Evolutionary conservation across 2,329 filamentous ascomycete genomes (phyloP).

Genomic region (Arthrobotrys sinensis): DNA sequence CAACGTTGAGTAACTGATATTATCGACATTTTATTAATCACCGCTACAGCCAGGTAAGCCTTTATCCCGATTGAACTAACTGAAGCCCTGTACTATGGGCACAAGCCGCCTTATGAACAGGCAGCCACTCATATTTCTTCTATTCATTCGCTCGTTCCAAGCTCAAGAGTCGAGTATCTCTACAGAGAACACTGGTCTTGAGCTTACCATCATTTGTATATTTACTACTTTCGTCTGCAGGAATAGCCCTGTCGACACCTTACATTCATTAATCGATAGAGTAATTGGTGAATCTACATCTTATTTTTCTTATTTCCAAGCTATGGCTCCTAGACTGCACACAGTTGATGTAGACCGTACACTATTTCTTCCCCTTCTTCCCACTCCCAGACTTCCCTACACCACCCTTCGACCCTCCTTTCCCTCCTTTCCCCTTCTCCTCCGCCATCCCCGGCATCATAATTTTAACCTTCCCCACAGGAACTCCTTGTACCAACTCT

Average conservation of each 20-base stretch:
- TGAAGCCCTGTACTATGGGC: background rate
- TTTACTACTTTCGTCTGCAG: background rate
- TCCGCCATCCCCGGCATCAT: conserved; percentile 51
- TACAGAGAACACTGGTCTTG: background rate
- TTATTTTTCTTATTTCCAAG: background rate
- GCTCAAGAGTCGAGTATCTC: background rate
- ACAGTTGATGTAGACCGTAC: too few relatives aligned
- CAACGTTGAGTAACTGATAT: background rate
- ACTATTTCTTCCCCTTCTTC: conserved; percentile 59
- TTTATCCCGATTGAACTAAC: background rate
- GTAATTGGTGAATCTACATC: background rate
- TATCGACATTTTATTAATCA: background rate
- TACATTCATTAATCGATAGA: conserved; percentile 7
- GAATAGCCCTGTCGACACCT: background rate
- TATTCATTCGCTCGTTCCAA: background rate
- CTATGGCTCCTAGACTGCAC: too few relatives aligned
- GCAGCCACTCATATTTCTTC: conserved; percentile 10
- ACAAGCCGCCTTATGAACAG: background rate
- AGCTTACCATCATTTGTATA: too few relatives aligned
- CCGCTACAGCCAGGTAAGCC: background rate
- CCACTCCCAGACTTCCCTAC: conserved; percentile 25
- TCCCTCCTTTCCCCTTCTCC: conserved; percentile 46
- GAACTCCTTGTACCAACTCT: conserved; percentile 50
- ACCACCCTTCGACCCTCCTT: conserved; percentile 5
- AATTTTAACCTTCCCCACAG: conserved; percentile 54